phyloP scores from a whole-genome alignment of 139 green algal genomes.

The Chlorella vulgaris region DNA sequence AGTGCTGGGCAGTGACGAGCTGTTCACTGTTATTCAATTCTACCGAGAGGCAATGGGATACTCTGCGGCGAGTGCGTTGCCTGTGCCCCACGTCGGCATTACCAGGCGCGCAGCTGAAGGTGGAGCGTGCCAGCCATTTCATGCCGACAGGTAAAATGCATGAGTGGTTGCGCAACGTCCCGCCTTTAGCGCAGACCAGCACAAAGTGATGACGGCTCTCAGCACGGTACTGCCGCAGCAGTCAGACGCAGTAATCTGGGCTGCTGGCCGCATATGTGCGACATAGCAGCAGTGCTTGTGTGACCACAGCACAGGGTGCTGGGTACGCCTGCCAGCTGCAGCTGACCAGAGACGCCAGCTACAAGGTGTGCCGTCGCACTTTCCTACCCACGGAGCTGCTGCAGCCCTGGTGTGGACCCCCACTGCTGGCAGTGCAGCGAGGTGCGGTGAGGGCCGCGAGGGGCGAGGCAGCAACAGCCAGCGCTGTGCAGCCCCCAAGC shows the following conservation, averaged over 20 bases:
- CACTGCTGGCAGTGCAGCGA: not conserved
- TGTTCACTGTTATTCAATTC: too few relatives aligned
- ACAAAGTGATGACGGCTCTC: not conserved
- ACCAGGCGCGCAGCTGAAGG: too few relatives aligned
- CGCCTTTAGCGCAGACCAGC: not conserved
- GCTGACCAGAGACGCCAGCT: too few relatives aligned
- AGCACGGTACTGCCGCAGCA: constrained; percentile 3
- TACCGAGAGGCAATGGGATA: too few relatives aligned
- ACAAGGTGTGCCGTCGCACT: too few relatives aligned
- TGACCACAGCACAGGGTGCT: not conserved
- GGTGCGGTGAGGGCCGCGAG: too few relatives aligned
- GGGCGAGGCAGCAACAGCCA: not conserved
- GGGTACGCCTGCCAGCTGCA: too few relatives aligned
- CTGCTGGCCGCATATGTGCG: constrained; percentile 16
- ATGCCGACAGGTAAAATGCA: not conserved
- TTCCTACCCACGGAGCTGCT: too few relatives aligned
- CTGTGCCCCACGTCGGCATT: too few relatives aligned
- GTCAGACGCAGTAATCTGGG: not conserved
- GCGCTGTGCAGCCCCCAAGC: not conserved
- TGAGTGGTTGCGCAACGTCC: not conserved
- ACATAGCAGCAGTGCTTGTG: not conserved
- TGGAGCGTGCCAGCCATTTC: too few relatives aligned
- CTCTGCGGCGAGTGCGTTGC: too few relatives aligned
- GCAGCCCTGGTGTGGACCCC: not conserved
- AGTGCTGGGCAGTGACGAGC: too few relatives aligned